Base-by-base conservation (phyloP, 495 filamentous ascomycete species). In the Astrothelium subdiscretum region DNA sequence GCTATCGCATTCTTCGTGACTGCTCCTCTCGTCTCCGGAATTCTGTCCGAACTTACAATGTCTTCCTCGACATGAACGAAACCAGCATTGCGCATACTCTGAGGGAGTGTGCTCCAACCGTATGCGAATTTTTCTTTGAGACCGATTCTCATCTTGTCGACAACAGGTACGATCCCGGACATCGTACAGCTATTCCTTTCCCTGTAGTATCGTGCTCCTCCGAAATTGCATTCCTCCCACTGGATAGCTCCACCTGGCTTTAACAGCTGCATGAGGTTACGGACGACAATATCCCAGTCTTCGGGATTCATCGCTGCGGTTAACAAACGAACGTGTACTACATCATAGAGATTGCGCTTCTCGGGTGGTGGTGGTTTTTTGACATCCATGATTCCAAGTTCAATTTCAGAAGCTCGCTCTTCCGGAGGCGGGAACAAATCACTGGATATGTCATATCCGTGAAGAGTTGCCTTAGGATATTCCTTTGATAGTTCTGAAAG, bases 1-100 rank as follows among this genome's bases (percentile, higher is more conserved):
- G 20, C n/a, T 18, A 48, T 48, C 3, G 6, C 43, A 18, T 48
- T 48, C 10, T 5, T 48, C 8, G 8, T 15, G 20, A 48, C 6
- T 10, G 54, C 20, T 22, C n/a, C 31, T 40, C 61, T 58, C 4
- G 35, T 58, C 20, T 63, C 51, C 31, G 32, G 24, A 2, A 59
- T 51, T 35, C 61, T 51, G n/a, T 63, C 61, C 51, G 61, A 63
- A 18, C 51, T 59, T n/a, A 58, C n/a, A 27, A 57, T 24, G 60
- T 63, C 22, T 31, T 59, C 48, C 18, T 42, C 57, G 3, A 31
- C 27, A 40, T 60, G 22, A 12, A 27, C 13, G 26, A 64, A 42
- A 2, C 62, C 62, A 6, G 61, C 61, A 11, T 35, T 8, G 13
- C 26, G 31, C 26, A 63, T 32, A 10, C 31, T 58, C 51, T 32